Conservation (phyloP, 208 protist genomes). For the Acanthamoeba divionensis region DNA sequence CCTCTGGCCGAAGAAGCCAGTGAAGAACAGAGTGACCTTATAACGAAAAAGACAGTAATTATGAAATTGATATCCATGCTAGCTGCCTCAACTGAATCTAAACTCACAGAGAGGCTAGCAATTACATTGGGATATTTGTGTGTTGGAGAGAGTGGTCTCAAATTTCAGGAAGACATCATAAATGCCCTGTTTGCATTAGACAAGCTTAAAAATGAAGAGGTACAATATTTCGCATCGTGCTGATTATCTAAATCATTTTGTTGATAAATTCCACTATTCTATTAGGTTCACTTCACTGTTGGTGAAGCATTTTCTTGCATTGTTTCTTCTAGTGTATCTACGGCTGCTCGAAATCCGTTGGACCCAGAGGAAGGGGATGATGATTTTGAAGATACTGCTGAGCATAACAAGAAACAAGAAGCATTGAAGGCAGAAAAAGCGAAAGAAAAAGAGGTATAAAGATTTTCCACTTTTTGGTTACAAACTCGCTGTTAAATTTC, state of each 20-base stretch:
- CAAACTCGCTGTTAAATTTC: not conserved
- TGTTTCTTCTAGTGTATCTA: not conserved
- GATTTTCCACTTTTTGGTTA: not conserved
- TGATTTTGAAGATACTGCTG: not conserved
- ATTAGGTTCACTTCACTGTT: constrained; percentile 19
- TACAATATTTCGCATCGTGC: not conserved
- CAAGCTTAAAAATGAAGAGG: constrained; percentile 44
- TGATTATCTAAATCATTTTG: no score
- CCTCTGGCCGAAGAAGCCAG: not conserved
- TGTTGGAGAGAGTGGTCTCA: not conserved
- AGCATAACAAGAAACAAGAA: not conserved
- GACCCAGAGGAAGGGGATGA: not conserved
- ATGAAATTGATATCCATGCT: constrained; percentile 34
- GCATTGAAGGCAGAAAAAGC: not conserved
- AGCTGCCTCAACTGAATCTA: not conserved
- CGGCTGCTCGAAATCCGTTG: not conserved
- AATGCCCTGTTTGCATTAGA: constrained; percentile 21
- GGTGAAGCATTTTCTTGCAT: constrained; percentile 39
- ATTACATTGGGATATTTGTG: constrained; percentile 36
- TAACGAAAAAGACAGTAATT: not conserved
- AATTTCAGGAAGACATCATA: not conserved
- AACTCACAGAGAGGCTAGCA: not conserved
- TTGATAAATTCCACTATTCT: no score
- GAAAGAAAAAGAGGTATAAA: not conserved
- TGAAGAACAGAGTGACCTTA: not conserved